These are phyloP conservation scores for Talaromyces adpressus DNA, from an alignment of 495 filamentous ascomycete species.

Conservation along the genomic window DNA sequence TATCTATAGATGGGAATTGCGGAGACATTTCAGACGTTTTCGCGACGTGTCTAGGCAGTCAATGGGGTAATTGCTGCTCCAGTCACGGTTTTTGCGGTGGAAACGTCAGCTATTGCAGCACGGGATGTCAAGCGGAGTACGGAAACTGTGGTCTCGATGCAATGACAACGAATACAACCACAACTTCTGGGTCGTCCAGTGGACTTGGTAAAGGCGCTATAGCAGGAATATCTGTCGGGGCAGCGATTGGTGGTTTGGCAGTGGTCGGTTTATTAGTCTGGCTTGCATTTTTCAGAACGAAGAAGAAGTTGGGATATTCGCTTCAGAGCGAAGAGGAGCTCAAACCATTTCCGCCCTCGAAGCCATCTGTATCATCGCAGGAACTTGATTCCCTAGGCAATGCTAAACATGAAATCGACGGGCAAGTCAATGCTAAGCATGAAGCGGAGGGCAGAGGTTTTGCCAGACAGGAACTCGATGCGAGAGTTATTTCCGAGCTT, in stretches of 20 bases:
- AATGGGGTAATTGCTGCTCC: not conserved
- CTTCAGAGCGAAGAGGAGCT: not conserved
- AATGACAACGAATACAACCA: not conserved
- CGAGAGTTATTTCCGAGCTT: not conserved
- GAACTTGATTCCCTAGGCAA: not conserved
- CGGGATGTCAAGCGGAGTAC: not conserved
- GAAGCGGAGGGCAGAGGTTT: not conserved
- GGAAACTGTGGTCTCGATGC: not conserved
- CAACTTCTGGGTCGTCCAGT: not conserved
- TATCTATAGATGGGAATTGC: not conserved
- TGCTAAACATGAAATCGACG: not conserved
- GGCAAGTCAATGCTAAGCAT: not conserved
- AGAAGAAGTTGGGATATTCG: not conserved
- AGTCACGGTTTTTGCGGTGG: not conserved
- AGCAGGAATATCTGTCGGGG: not conserved
- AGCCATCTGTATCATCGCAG: not conserved
- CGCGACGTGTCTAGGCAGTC: not conserved
- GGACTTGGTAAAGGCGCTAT: not conserved
- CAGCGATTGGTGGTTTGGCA: not conserved
- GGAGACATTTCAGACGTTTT: not conserved
- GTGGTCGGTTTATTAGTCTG: not conserved
- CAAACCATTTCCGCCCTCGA: not conserved
- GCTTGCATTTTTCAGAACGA: not conserved
- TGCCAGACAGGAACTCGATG: not conserved
- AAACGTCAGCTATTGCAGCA: not conserved